These are phyloP conservation scores for Cordyceps javanica DNA, from an alignment of 2,329 filamentous ascomycete species.

Conservation along the genomic window DNA sequence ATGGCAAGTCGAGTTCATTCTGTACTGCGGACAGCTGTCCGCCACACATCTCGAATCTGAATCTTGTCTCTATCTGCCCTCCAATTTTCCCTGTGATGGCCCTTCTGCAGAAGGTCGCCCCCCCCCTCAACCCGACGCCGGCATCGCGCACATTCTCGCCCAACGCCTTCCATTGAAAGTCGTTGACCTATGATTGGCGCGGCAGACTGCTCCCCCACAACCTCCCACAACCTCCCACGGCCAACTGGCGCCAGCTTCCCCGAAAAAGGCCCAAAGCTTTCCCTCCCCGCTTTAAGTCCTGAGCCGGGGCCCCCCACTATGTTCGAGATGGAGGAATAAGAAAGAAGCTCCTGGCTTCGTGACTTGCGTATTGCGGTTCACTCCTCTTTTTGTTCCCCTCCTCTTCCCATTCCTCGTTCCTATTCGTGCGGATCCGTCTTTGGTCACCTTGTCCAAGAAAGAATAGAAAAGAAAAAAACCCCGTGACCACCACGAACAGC, in stretches of 20 bases:
- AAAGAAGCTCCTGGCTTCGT: not conserved
- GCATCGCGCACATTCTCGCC: no score
- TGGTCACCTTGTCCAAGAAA: not conserved
- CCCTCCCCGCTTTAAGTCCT: not conserved
- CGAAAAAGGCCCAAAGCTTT: no score
- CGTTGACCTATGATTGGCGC: conserved; percentile 9
- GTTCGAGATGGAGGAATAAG: not conserved
- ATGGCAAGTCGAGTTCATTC: not conserved
- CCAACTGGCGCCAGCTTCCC: not conserved
- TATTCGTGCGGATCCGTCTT: conserved; percentile 1
- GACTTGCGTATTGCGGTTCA: not conserved
- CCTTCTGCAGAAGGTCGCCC: no score
- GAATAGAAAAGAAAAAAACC: not conserved
- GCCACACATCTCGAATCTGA: not conserved
- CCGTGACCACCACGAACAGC: no score
- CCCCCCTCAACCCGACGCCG: no score
- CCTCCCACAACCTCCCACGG: not conserved
- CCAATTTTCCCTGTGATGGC: no score
- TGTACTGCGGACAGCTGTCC: not conserved
- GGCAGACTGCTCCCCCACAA: conserved; percentile 7
- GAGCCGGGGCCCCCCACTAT: not conserved
- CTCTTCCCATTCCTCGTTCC: not conserved
- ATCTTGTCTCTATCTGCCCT: no score
- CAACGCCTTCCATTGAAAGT: no score
- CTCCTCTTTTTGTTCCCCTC: not conserved